These are phyloP conservation scores for Cryptosporidium parvum DNA, from an alignment of 169 alveolate genomes.

Conservation along the genomic window DNA sequence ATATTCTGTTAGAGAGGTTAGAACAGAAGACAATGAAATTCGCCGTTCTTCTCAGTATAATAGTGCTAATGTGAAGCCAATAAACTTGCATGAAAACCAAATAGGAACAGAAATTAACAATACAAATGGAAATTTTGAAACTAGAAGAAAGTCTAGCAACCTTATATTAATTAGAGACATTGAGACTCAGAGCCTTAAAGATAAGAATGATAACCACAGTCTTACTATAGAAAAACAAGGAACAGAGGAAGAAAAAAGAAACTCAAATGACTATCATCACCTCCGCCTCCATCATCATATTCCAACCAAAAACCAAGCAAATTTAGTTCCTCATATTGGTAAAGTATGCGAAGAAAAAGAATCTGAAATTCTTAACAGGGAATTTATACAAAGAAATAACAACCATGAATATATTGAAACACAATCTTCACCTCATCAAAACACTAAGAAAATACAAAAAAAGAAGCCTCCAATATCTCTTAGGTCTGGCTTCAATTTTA, in stretches of 20 bases:
- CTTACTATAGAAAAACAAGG: neutral
- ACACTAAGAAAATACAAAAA: neutral
- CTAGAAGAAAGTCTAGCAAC: conserved; percentile 17
- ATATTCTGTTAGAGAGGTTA: neutral
- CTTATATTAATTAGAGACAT: neutral
- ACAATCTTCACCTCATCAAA: neutral
- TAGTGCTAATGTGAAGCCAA: neutral
- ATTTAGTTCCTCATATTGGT: neutral
- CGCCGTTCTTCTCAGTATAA: neutral
- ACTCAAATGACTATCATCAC: neutral
- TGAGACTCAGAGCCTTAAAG: neutral
- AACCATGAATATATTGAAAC: neutral
- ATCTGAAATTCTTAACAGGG: neutral
- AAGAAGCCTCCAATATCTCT: conserved; percentile 50
- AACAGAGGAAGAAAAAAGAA: neutral
- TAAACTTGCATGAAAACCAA: neutral
- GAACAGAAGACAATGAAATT: no score
- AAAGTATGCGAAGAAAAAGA: neutral
- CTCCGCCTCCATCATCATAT: no score
- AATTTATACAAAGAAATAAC: neutral
- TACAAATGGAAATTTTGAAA: neutral
- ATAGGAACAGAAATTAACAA: neutral
- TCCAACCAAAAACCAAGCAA: neutral
- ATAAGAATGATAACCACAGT: neutral
- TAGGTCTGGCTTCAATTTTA: conserved; percentile 60